Base-by-base conservation (phyloP, 306 rosid species). In the Malus orientalis region DNA sequence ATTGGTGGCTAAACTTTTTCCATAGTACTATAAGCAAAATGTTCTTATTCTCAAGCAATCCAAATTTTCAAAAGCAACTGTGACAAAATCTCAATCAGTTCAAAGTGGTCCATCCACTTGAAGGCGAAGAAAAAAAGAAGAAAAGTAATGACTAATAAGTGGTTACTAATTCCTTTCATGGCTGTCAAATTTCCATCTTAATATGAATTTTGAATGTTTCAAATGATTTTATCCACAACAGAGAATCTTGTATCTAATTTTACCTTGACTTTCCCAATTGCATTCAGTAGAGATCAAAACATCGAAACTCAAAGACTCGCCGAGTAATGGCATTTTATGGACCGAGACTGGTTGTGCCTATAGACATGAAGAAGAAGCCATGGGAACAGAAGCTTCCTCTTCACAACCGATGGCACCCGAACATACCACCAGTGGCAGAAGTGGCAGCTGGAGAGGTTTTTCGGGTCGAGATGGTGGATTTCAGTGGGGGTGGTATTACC, bases 381-480 rank as follows among this genome's bases (percentile, higher is more conserved):
- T 79, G 84, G 89, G 92, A 91, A 25, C 98, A 91, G 81, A 74
- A 80, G 14, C 79, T 85, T 58, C 91, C 96, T 4, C 91, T 89
- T 66, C 98, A 89, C 83, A 93, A 91, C 84, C 81, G 96, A 58
- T 91, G 96, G 98, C 97, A 93, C 85, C 93, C 91, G 38, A 72
- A 60, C 25, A 88, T 93, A 77, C 93, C 92, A 16, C 79, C 87
- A 0, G 85, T 83, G 60, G 86, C 87, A 6, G 87, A 88, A 74
- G 87, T 77, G 57, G 27, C 78, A 9, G 81, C 70, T 2, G 89
- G 81, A 51, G 78, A 89, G 73, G 63, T 91, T 44, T 91, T 93
- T 74, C 89, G 95, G 67, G 85, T 93, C 36, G 97, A 91, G 79
- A 91, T 89, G 97, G 83, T 88, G 36, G 98, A 91, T 51, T 93